phyloP scores from a whole-genome alignment of 352 stramenopile genomes.

The Pseudoperonospora humuli region DNA sequence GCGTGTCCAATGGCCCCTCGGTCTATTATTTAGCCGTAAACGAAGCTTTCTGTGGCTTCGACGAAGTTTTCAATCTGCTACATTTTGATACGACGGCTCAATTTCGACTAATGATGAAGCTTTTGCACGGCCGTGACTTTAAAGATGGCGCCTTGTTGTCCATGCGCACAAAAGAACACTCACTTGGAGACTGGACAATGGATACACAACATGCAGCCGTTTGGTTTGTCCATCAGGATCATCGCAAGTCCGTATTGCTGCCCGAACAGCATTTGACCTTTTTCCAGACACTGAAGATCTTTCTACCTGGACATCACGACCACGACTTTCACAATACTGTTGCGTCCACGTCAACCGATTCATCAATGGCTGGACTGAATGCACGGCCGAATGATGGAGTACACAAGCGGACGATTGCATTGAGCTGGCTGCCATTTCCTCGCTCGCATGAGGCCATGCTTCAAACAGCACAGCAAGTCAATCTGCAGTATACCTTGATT shows the following conservation, averaged over 20 bases:
- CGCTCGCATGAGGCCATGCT: slow-evolving; percentile 21
- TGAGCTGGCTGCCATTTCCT: slow-evolving; percentile 53
- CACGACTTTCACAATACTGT: slow-evolving; percentile 8
- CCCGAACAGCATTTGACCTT: slow-evolving; percentile 51
- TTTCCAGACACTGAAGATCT: slow-evolving; percentile 57
- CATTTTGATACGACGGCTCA: slow-evolving; percentile 44
- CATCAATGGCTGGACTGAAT: slow-evolving; percentile 18
- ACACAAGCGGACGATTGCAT: slow-evolving; percentile 47
- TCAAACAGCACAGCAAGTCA: slow-evolving; percentile 23
- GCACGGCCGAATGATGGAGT: slow-evolving; percentile 35
- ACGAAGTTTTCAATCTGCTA: slow-evolving; percentile 49
- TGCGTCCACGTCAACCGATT: slow-evolving; percentile 10
- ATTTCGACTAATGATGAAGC: slow-evolving; percentile 58
- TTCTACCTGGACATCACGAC: slow-evolving; percentile 24
- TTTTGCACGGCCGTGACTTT: slow-evolving; percentile 47
- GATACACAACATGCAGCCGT: slow-evolving; percentile 51
- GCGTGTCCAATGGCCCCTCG: slow-evolving; percentile 21
- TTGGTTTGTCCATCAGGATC: slow-evolving; percentile 52
- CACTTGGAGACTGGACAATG: slow-evolving; percentile 25
- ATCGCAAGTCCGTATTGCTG: slow-evolving; percentile 38
- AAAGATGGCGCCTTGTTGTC: slow-evolving; percentile 45
- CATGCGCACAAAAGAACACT: slow-evolving; percentile 27
- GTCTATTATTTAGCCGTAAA: slow-evolving; percentile 54
- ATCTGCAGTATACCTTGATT: slow-evolving; percentile 59
- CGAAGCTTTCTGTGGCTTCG: slow-evolving; percentile 46